Evolutionary conservation across 2,329 filamentous ascomycete genomes (phyloP).

Genomic region (Paraphoma sp.): DNA sequence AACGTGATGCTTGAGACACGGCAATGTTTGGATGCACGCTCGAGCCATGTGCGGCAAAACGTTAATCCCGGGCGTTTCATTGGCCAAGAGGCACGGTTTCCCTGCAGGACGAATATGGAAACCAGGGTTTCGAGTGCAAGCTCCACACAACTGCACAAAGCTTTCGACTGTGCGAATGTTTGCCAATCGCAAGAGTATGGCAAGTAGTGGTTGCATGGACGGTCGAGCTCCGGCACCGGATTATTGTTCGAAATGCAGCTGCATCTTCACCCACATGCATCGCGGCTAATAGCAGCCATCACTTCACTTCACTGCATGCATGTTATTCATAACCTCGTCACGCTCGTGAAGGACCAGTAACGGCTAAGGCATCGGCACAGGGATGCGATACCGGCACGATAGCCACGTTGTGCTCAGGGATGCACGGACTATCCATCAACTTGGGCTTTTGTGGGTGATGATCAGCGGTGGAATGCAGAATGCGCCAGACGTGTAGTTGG

Average conservation of each 20-base stretch:
- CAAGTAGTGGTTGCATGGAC: not conserved
- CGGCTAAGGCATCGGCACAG: not conserved
- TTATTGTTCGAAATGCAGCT: too few species aligned
- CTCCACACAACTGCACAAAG: not conserved
- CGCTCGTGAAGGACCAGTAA: not conserved
- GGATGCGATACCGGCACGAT: not conserved
- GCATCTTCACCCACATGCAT: too few species aligned
- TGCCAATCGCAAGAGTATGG: not conserved
- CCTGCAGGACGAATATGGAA: not conserved
- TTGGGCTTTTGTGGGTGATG: not conserved
- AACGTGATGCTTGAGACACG: constrained; percentile 4
- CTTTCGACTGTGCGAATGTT: too few species aligned
- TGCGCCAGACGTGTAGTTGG: not conserved
- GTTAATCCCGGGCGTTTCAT: not conserved
- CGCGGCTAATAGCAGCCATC: too few species aligned
- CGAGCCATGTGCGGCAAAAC: not conserved
- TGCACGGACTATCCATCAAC: not conserved
- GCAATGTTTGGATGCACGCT: not conserved
- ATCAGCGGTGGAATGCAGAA: not conserved
- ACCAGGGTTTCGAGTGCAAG: not conserved
- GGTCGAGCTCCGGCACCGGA: too few species aligned
- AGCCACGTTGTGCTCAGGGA: constrained; percentile 2
- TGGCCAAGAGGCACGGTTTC: not conserved
- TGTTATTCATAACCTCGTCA: too few species aligned
- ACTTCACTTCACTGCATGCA: too few species aligned